These are phyloP conservation scores for Marasmius sp. DNA, from an alignment of 1,284 basidiomycete species.

Conservation along the genomic window DNA sequence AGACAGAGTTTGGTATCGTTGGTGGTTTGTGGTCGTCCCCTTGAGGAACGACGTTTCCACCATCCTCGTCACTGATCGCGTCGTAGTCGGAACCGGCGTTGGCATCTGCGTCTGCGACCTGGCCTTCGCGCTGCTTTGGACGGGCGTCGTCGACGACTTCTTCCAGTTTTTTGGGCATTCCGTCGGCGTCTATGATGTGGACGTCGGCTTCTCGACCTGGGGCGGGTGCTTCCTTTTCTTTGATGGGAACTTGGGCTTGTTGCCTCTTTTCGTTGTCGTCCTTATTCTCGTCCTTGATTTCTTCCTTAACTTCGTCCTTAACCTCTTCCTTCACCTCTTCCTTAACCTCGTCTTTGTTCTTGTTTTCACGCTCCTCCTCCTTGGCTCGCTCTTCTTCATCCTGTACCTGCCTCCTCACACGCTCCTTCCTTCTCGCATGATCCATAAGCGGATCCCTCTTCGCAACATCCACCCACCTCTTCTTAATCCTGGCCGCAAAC, in stretches of 20 bases:
- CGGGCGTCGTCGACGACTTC: not conserved
- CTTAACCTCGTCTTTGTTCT: constrained; percentile 28
- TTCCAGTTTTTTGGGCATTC: not conserved
- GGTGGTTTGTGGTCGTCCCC: constrained; percentile 40
- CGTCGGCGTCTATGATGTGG: constrained; percentile 23
- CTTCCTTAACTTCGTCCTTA: constrained; percentile 31
- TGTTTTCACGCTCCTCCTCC: constrained; percentile 21
- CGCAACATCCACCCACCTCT: constrained; percentile 34
- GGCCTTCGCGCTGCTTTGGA: not conserved
- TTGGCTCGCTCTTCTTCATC: constrained; percentile 10
- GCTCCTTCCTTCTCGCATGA: no score
- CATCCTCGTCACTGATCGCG: constrained; percentile 76
- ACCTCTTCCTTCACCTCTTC: constrained; percentile 29
- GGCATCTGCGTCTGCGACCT: constrained; percentile 58
- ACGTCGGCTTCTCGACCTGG: constrained; percentile 27
- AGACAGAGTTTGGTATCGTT: constrained; percentile 85
- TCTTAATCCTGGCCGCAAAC: not conserved
- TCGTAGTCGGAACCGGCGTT: constrained; percentile 88
- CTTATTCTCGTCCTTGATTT: constrained; percentile 28
- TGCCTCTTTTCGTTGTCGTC: no score
- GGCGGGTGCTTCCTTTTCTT: not conserved
- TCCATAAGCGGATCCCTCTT: constrained; percentile 16
- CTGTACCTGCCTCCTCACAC: not conserved
- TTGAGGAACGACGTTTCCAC: constrained; percentile 39
- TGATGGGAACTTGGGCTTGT: not conserved